Evolutionary conservation across 106 monocot genomes (phyloP).

Genomic region (Acanthochlamys bracteata): DNA sequence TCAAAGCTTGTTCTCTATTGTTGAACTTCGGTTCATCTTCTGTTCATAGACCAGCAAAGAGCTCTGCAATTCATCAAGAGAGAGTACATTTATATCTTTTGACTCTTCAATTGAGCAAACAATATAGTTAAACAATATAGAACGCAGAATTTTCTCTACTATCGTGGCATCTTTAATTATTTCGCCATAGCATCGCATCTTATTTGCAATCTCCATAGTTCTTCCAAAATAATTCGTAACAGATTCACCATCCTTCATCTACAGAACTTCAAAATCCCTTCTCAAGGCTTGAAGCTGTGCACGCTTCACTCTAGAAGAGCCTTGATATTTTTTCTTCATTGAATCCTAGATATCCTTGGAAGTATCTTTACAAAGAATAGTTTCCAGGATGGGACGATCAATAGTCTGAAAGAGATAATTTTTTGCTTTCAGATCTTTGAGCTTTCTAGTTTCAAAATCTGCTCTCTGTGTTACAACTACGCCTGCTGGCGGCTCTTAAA

Average conservation of each 20-base stretch:
- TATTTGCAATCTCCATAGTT: background rate
- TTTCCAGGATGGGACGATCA: background rate
- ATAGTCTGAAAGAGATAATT: conserved; percentile 2
- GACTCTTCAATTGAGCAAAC: conserved; percentile 3
- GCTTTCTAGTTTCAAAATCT: background rate
- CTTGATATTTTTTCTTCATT: conserved; percentile 9
- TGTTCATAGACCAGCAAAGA: background rate
- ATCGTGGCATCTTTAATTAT: background rate
- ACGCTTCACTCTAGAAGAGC: background rate
- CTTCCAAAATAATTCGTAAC: background rate
- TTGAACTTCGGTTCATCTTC: conserved; percentile 21
- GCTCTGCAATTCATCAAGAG: conserved; percentile 2
- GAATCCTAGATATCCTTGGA: conserved; percentile 5
- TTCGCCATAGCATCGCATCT: background rate
- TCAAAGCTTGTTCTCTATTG: conserved; percentile 13
- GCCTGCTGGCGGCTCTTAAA: background rate
- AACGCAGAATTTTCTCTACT: conserved; percentile 1
- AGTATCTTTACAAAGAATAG: conserved; percentile 1
- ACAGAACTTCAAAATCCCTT: background rate
- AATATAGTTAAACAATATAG: background rate
- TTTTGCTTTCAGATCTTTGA: conserved; percentile 2
- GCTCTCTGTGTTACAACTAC: background rate
- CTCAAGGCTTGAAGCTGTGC: conserved; percentile 3
- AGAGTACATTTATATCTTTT: background rate
- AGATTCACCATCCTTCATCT: conserved; percentile 1